Conservation (phyloP, 306 rosid species). For the Cicer chorassanicum region DNA sequence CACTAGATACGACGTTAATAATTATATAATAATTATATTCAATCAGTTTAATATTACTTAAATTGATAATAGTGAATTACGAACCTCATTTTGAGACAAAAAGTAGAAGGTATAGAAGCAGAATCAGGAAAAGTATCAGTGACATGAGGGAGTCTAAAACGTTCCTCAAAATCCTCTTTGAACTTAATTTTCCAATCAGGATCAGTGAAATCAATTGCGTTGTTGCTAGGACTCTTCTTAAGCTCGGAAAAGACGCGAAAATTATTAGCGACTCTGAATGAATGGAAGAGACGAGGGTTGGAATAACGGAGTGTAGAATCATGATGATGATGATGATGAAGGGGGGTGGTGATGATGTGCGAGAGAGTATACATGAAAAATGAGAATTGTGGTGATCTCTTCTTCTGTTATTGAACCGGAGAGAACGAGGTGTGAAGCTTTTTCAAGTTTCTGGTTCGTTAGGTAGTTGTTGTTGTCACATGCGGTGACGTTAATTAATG, state of each 20-base stretch:
- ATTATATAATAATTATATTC: too few relatives aligned
- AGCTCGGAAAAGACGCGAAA: slow-evolving; percentile 45
- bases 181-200: slow-evolving; percentile 85
- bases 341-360: slow-evolving; percentile 54
- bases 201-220: slow-evolving; percentile 66
- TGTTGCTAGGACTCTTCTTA: slow-evolving; percentile 48
- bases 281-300: slow-evolving; percentile 9
- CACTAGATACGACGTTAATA: too few relatives aligned
- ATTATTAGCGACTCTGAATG: slow-evolving; percentile 28
- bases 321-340: slow-evolving; percentile 35
- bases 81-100: slow-evolving; percentile 84
- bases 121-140: slow-evolving; percentile 67
- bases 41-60: too few relatives aligned
- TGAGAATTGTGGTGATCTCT: background rate
- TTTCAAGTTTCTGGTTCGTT: background rate
- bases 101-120: slow-evolving; percentile 79
- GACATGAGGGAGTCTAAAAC: slow-evolving; percentile 84
- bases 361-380: slow-evolving; percentile 59
- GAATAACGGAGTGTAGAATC: slow-evolving; percentile 40
- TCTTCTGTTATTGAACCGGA: background rate
- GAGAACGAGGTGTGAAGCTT: background rate
- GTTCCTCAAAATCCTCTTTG: slow-evolving; percentile 65
- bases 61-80: background rate
- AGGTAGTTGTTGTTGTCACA: background rate
- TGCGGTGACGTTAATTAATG: background rate